These are phyloP conservation scores for Pleoardoris graminearum DNA, from an alignment of 2,329 filamentous ascomycete genomes.

Conservation along the genomic window DNA sequence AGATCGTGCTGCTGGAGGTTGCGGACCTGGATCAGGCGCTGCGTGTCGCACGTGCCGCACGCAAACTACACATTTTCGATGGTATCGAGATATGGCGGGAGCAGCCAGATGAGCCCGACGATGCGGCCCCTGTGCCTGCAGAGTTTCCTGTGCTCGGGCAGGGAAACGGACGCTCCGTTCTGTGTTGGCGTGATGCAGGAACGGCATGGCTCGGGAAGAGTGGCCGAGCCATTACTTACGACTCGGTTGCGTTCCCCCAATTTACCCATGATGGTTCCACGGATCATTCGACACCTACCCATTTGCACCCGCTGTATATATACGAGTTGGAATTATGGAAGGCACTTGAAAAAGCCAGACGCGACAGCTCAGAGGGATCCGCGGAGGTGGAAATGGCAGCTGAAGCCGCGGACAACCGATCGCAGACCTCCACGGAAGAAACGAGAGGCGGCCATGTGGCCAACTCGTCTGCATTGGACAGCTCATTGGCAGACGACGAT, in stretches of 20 bases:
- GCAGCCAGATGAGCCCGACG: constrained; percentile 38
- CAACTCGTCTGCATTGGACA: too few relatives aligned
- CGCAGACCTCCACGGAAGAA: too few relatives aligned
- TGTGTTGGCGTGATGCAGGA: constrained; percentile 46
- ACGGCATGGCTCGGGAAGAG: constrained; percentile 28
- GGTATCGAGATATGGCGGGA: constrained; percentile 73
- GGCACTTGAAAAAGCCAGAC: too few relatives aligned
- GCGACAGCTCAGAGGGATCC: too few relatives aligned
- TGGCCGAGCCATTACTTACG: not conserved
- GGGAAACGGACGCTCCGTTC: constrained; percentile 50
- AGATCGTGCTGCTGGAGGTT: constrained; percentile 69
- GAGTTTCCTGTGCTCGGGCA: constrained; percentile 40
- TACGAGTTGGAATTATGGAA: too few relatives aligned
- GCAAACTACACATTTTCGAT: constrained; percentile 32
- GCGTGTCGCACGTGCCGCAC: constrained; percentile 60
- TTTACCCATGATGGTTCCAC: not conserved
- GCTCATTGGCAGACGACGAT: too few relatives aligned
- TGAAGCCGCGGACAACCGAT: too few relatives aligned
- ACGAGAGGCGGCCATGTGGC: too few relatives aligned
- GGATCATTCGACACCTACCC: too few relatives aligned
- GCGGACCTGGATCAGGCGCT: constrained; percentile 69
- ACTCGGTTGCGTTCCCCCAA: not conserved
- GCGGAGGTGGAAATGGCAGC: too few relatives aligned
- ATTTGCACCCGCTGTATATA: too few relatives aligned
- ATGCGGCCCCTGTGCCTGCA: not conserved